phyloP scores from a whole-genome alignment of 495 filamentous ascomycete species.

The Penicillium turbatum region DNA sequence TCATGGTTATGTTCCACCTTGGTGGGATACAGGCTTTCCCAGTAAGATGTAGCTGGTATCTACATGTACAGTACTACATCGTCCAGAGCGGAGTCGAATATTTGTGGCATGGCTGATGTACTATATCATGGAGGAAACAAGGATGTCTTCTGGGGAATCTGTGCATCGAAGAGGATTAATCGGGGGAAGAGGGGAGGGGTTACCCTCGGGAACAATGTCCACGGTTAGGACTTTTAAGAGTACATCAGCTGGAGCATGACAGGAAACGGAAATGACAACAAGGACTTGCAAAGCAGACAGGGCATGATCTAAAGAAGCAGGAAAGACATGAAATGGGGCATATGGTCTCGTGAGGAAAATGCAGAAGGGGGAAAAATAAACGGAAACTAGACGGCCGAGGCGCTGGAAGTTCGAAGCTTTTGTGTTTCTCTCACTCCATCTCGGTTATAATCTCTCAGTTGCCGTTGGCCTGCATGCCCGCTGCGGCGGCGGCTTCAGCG shows the following conservation, averaged over 20 bases:
- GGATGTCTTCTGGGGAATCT: conserved; percentile 29
- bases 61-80: conserved; percentile 1
- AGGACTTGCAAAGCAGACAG: conserved; percentile 5
- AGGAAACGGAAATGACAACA: conserved; percentile 9
- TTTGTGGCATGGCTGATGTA: conserved; percentile 25
- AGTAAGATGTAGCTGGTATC: not conserved
- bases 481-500: conserved; percentile 36
- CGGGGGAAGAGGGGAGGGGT: conserved; percentile 7
- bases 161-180: conserved; percentile 29
- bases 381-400: conserved; percentile 5
- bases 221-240: conserved; percentile 30
- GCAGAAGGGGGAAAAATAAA: conserved; percentile 2
- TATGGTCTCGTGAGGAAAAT: conserved; percentile 35
- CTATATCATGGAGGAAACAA: conserved; percentile 22
- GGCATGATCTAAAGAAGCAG: conserved; percentile 29
- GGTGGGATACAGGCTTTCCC: not conserved
- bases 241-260: conserved; percentile 27
- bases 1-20: no score
- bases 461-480: conserved; percentile 37
- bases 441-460: conserved; percentile 27
- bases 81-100: conserved; percentile 8
- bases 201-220: conserved; percentile 4
- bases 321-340: conserved; percentile 34
- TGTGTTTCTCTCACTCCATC: conserved; percentile 3
- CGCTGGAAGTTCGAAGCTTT: conserved; percentile 4